Percentiles rank a stretch among this genome's conserved stretches.
Evolutionary conservation across 1,139 yeast species (phyloP).

Genomic region (Suhomyces chickasaworum): DNA sequence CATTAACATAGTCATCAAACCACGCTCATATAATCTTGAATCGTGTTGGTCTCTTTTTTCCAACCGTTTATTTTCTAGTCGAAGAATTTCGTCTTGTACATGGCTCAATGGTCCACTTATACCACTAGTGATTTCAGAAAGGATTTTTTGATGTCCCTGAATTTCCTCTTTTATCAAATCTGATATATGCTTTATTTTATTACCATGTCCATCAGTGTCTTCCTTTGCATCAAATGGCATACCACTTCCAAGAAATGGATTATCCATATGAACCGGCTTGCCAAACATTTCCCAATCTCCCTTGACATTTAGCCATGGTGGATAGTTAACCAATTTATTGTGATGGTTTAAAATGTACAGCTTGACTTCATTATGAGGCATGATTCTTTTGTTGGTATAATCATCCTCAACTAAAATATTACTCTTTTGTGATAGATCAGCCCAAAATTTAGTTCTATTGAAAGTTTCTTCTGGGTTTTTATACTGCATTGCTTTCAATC

Average conservation of each 20-base stretch:
- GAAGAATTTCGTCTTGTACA: conserved; percentile 16
- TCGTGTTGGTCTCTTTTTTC: conserved; percentile 23
- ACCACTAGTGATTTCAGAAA: conserved; percentile 5
- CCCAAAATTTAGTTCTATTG: conserved; percentile 18
- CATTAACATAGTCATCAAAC: conserved; percentile 18
- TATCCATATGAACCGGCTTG: conserved; percentile 5
- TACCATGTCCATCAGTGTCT: conserved; percentile 4
- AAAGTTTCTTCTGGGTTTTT: conserved; percentile 9
- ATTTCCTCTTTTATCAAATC: conserved; percentile 4
- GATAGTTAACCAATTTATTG: not conserved
- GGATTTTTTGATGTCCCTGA: conserved; percentile 3
- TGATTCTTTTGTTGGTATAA: conserved; percentile 13
- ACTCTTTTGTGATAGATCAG: conserved; percentile 10
- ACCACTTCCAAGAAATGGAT: conserved; percentile 10
- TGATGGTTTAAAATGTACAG: conserved; percentile 13
- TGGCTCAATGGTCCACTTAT: conserved; percentile 11
- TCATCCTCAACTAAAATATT: conserved; percentile 15
- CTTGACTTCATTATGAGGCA: conserved; percentile 12
- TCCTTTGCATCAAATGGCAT: not conserved
- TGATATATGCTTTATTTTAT: conserved; percentile 5
- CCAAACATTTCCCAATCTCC: conserved; percentile 10
- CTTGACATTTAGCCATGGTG: conserved; percentile 11
- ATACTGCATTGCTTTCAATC: conserved; percentile 6
- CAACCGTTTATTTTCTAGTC: conserved; percentile 17
- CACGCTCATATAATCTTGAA: conserved; percentile 28